Evolutionary conservation across 139 green algal genomes (phyloP).

Genomic region (Volvox africanus): DNA sequence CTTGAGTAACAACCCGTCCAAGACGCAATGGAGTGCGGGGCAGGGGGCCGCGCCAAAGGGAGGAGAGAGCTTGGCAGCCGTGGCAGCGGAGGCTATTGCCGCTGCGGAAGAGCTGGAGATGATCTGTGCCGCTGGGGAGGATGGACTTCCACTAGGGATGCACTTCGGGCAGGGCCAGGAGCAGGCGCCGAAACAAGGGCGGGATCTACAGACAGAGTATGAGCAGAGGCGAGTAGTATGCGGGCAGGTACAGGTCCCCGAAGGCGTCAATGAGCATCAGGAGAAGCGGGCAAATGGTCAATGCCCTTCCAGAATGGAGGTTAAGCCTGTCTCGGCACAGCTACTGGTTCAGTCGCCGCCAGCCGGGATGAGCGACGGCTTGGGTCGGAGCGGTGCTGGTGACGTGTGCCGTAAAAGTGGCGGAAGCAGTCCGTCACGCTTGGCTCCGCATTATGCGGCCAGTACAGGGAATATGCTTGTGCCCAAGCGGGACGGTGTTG

Average conservation of each 20-base stretch:
- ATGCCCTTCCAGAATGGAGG: not conserved
- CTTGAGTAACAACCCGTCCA: too few species aligned
- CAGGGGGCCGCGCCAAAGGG: not conserved
- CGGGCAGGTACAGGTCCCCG: too few species aligned
- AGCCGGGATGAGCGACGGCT: not conserved
- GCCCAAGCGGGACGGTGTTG: conserved; percentile 6
- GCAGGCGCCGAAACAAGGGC: too few species aligned
- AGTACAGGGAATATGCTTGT: not conserved
- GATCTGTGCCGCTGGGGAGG: not conserved
- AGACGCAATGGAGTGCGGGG: too few species aligned
- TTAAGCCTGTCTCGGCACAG: not conserved
- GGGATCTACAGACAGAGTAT: too few species aligned
- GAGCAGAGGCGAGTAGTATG: too few species aligned
- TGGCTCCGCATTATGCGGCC: not conserved
- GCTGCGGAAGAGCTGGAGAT: not conserved
- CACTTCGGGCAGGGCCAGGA: too few species aligned
- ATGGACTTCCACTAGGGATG: not conserved
- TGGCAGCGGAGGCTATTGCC: not conserved
- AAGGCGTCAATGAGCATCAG: too few species aligned
- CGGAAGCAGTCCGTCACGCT: not conserved
- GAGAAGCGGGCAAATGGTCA: too few species aligned
- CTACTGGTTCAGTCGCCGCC: not conserved
- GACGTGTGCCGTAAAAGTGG: not conserved
- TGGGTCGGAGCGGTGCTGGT: not conserved
- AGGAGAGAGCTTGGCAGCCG: not conserved